Percentiles rank a stretch among this genome's conserved stretches.
phyloP scores from a whole-genome alignment of 805 yeast genomes.

The Martiniozyma abietophila region DNA sequence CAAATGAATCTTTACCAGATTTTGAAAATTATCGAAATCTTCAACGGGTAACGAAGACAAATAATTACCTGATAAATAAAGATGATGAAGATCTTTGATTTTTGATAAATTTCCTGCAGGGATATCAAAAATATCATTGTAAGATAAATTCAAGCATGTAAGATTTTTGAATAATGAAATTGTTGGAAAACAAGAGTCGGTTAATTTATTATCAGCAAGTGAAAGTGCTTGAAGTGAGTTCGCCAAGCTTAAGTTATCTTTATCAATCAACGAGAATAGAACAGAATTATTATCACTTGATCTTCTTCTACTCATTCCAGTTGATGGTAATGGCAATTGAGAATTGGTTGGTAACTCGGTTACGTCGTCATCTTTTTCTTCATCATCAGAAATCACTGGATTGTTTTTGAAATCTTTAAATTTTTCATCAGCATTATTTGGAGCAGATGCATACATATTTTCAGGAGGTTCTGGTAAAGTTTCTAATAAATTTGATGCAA shows the following conservation, averaged over 20 bases:
- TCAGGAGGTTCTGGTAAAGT: slow-evolving; percentile 48
- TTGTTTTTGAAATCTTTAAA: slow-evolving; percentile 2
- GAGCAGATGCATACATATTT: slow-evolving; percentile 4
- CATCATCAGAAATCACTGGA: slow-evolving; percentile 1
- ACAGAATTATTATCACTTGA: slow-evolving; percentile 11
- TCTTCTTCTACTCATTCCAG: slow-evolving; percentile 8
- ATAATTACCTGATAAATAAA: slow-evolving; percentile 78
- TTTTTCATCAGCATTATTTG: not conserved
- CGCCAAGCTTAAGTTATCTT: slow-evolving; percentile 10
- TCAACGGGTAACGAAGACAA: slow-evolving; percentile 77
- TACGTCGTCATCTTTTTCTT: slow-evolving; percentile 2
- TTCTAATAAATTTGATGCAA: slow-evolving; percentile 63
- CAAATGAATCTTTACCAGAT: slow-evolving; percentile 52
- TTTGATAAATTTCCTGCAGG: slow-evolving; percentile 63
- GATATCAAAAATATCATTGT: slow-evolving; percentile 76
- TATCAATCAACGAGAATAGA: slow-evolving; percentile 1
- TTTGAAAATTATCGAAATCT: slow-evolving; percentile 55
- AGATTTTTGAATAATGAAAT: slow-evolving; percentile 52
- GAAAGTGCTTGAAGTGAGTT: slow-evolving; percentile 41
- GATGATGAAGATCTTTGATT: slow-evolving; percentile 45
- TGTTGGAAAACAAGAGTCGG: slow-evolving; percentile 65
- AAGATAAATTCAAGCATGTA: slow-evolving; percentile 62
- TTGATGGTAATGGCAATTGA: not conserved
- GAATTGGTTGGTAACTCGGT: not conserved
- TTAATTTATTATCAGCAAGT: slow-evolving; percentile 75